Conservation (phyloP, 2,329 filamentous ascomycete species). For the Clonostachys sp. region DNA sequence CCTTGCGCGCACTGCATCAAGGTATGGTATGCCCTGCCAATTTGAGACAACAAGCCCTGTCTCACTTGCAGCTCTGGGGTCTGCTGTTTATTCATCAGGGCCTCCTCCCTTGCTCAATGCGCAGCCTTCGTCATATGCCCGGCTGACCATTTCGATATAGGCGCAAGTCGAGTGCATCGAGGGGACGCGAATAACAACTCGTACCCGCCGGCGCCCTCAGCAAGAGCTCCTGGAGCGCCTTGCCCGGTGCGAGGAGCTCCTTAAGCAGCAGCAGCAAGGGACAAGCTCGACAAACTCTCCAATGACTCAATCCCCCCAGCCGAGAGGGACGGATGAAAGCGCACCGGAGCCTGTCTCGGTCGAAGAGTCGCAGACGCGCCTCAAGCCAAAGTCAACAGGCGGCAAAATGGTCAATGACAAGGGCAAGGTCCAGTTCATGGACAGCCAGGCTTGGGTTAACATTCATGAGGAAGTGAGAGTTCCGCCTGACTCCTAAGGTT, state of each 20-base stretch:
- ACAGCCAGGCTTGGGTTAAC: slow-evolving; percentile 47
- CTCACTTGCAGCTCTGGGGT: too few species aligned
- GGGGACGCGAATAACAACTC: too few species aligned
- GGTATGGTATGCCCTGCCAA: too few species aligned
- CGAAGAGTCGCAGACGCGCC: background rate
- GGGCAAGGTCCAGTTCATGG: slow-evolving; percentile 51
- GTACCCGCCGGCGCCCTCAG: slow-evolving; percentile 30
- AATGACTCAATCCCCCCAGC: background rate
- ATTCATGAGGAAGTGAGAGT: slow-evolving; percentile 51
- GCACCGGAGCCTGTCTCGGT: background rate
- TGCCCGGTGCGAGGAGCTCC: slow-evolving; percentile 52
- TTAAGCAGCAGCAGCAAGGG: slow-evolving; percentile 33
- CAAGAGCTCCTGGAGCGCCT: slow-evolving; percentile 58
- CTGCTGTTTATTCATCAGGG: too few species aligned
- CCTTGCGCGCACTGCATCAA: too few species aligned
- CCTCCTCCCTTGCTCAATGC: too few species aligned
- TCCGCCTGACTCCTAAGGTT: background rate
- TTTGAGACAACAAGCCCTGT: too few species aligned
- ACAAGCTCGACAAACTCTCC: background rate
- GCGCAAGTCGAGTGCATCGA: too few species aligned
- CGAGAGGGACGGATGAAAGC: background rate
- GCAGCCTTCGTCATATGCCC: too few species aligned
- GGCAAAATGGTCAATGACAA: slow-evolving; percentile 52
- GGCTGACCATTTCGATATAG: too few species aligned
- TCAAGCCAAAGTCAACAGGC: slow-evolving; percentile 2